Conservation (phyloP, 1,284 basidiomycete species). For the Schizophyllum commune region DNA sequence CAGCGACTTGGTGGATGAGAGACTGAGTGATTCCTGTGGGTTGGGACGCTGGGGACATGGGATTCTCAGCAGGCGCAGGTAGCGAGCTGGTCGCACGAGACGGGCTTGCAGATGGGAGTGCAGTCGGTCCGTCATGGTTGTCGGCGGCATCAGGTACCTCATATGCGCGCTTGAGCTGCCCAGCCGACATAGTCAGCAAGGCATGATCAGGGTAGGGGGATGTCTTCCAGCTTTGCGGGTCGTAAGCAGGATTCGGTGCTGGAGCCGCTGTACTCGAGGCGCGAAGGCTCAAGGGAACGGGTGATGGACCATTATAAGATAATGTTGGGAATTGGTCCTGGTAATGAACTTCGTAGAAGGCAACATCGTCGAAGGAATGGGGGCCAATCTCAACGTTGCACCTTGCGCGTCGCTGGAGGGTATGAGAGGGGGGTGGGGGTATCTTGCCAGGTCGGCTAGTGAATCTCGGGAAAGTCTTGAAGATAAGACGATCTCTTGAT, state of each 20-base stretch:
- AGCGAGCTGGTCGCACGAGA: slow-evolving; percentile 18
- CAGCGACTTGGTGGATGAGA: slow-evolving; percentile 55
- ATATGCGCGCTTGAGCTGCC: too few species aligned
- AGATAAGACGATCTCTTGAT: slow-evolving; percentile 67
- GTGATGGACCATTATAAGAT: neutral
- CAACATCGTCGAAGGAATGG: slow-evolving; percentile 56
- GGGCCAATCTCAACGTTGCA: slow-evolving; percentile 68
- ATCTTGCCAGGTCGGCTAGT: slow-evolving; percentile 49
- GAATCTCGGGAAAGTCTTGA: slow-evolving; percentile 64
- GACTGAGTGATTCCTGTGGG: slow-evolving; percentile 42
- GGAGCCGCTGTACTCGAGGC: slow-evolving; percentile 8
- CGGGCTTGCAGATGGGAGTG: too few species aligned
- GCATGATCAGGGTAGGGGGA: too few species aligned
- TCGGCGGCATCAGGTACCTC: too few species aligned
- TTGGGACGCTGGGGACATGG: slow-evolving; percentile 32
- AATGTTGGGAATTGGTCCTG: neutral
- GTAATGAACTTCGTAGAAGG: slow-evolving; percentile 56
- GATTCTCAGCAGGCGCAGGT: slow-evolving; percentile 3
- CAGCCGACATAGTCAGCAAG: too few species aligned
- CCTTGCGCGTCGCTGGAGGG: slow-evolving; percentile 51
- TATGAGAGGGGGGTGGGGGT: slow-evolving; percentile 52
- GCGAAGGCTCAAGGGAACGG: slow-evolving; percentile 10
- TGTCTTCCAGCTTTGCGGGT: slow-evolving; percentile 14
- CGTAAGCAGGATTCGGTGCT: neutral
- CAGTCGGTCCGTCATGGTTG: too few species aligned